A percentile compares a stretch with the other conserved stretches of the same genome.
These are phyloP conservation scores for Penicillium subrubescens DNA, from an alignment of 495 filamentous ascomycete genomes.

Conservation along the genomic window DNA sequence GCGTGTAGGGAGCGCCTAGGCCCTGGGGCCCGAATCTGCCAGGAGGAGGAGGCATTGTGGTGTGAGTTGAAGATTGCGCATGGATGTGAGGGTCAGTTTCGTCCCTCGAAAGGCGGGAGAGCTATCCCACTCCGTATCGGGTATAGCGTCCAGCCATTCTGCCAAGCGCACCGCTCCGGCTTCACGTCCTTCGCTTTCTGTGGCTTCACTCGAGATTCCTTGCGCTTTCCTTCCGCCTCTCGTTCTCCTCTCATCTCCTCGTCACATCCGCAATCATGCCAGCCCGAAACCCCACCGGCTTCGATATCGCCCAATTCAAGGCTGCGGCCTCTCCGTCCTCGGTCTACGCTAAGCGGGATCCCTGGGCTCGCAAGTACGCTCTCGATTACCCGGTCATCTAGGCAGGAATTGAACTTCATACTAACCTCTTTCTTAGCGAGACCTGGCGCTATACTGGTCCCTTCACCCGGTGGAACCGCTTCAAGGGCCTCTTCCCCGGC, in stretches of 20 bases:
- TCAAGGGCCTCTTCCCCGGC: constrained; percentile 82
- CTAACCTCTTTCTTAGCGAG: constrained; percentile 61
- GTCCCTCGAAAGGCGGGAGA: constrained; percentile 29
- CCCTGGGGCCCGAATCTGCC: constrained; percentile 56
- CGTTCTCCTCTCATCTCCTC: constrained; percentile 8
- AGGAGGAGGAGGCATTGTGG: constrained; percentile 43
- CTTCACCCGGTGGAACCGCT: constrained; percentile 86
- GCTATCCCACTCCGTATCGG: constrained; percentile 30
- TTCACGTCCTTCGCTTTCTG: constrained; percentile 20
- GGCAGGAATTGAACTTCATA: constrained; percentile 6
- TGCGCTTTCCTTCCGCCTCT: constrained; percentile 17
- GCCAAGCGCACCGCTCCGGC: constrained; percentile 33
- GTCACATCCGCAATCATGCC: constrained; percentile 43
- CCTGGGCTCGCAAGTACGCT: constrained; percentile 78
- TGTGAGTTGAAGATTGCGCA: constrained; percentile 13
- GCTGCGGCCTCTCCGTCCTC: constrained; percentile 63
- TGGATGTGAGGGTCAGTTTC: constrained; percentile 24
- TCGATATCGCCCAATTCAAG: constrained; percentile 74
- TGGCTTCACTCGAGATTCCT: constrained; percentile 13
- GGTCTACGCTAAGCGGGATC: constrained; percentile 66
- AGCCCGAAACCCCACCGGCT: constrained; percentile 75
- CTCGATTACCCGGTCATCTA: neutral
- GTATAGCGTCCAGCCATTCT: constrained; percentile 36
- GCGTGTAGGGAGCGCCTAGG: constrained; percentile 52
- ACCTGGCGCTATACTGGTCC: constrained; percentile 91